Percentiles rank a stretch among this genome's conserved stretches.
Conservation (phyloP, 257 asterid species). For the Solanum tarapatanum region DNA sequence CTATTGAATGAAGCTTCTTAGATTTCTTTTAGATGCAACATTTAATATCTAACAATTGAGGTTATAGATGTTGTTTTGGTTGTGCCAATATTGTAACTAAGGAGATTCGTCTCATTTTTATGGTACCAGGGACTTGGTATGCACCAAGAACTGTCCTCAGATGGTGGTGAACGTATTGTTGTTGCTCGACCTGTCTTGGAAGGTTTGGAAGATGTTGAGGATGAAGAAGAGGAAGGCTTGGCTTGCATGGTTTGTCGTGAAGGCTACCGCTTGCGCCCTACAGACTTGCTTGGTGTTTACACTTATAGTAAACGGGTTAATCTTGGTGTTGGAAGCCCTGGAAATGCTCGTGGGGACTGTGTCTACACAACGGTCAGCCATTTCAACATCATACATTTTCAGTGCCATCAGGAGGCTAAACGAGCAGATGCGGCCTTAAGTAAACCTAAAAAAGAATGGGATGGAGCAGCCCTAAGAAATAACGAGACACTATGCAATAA, state of each 20-base stretch:
- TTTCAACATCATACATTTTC: constrained; percentile 95
- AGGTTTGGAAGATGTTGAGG: constrained; percentile 91
- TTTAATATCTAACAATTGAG: neutral
- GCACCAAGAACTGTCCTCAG: constrained; percentile 73
- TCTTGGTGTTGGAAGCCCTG: constrained; percentile 78
- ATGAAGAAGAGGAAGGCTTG: constrained; percentile 75
- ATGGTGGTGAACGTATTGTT: constrained; percentile 91
- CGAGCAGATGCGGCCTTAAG: constrained; percentile 90
- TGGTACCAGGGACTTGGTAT: constrained; percentile 74
- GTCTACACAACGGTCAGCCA: constrained; percentile 98
- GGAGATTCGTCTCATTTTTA: neutral
- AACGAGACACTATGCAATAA: constrained; percentile 92
- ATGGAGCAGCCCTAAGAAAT: constrained; percentile 97
- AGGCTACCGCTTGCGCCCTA: constrained; percentile 83
- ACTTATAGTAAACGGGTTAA: constrained; percentile 94
- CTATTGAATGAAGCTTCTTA: neutral
- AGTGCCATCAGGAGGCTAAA: constrained; percentile 99
- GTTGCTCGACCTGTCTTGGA: constrained; percentile 79
- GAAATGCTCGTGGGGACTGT: constrained; percentile 89
- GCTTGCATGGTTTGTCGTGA: constrained; percentile 99
- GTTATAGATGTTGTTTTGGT: neutral
- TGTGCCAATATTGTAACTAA: neutral
- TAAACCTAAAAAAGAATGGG: constrained; percentile 97
- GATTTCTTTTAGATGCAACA: neutral
- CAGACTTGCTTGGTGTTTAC: constrained; percentile 78